phyloP scores from a whole-genome alignment of 306 rosid genomes.

The Sophora flavescens region DNA sequence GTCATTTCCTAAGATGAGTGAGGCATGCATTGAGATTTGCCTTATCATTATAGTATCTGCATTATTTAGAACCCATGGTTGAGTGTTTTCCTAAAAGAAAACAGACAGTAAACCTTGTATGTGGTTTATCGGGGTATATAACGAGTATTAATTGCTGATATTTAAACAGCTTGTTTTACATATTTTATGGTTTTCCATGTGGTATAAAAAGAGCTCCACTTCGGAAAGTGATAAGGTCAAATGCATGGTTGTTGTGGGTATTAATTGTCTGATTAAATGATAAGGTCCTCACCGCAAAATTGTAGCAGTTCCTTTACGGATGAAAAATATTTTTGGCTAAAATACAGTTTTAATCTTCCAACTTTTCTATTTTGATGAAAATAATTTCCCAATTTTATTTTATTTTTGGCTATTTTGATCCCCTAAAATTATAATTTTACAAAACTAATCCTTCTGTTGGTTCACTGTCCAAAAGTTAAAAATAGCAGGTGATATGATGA shows the following conservation, averaged over 20 bases:
- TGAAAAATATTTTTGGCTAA: too few species aligned
- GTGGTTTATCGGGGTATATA: not conserved
- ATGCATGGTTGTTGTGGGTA: slow-evolving; percentile 15
- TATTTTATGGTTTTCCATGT: not conserved
- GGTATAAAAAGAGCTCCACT: not conserved
- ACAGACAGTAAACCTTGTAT: not conserved
- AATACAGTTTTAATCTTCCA: too few species aligned
- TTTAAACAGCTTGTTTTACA: not conserved
- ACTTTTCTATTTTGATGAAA: too few species aligned
- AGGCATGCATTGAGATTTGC: too few species aligned
- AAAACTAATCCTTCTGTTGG: too few species aligned
- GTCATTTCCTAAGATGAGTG: too few species aligned
- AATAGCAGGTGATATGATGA: too few species aligned
- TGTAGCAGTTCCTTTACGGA: not conserved
- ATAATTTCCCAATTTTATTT: too few species aligned
- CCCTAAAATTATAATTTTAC: too few species aligned
- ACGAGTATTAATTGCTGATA: not conserved
- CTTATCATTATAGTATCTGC: not conserved
- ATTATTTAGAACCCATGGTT: not conserved
- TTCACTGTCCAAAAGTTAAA: too few species aligned
- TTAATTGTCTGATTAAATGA: slow-evolving; percentile 34
- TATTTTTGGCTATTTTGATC: too few species aligned
- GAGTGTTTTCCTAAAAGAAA: not conserved
- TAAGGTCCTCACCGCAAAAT: slow-evolving; percentile 11
- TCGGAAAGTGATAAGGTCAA: not conserved